Percentiles rank a stretch among this genome's conserved stretches.
phyloP scores from a whole-genome alignment of 495 filamentous ascomycete genomes.

The Friedmanniomyces simplex region DNA sequence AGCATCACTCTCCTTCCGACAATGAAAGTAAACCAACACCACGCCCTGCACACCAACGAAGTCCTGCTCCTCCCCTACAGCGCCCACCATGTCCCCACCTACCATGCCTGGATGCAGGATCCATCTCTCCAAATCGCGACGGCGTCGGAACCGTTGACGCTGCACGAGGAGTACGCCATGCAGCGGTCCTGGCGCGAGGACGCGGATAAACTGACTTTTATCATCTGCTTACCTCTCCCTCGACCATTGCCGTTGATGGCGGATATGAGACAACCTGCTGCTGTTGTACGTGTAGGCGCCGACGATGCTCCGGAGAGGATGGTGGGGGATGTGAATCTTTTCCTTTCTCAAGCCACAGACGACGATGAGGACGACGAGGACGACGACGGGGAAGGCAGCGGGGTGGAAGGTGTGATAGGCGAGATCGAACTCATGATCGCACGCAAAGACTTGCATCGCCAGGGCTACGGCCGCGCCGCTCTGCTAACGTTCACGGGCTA shows the following conservation, averaged over 20 bases:
- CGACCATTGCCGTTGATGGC: too few relatives aligned
- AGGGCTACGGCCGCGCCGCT: slow-evolving; percentile 55
- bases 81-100: slow-evolving; percentile 64
- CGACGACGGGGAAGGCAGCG: too few relatives aligned
- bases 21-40: slow-evolving; percentile 4
- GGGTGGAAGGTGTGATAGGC: slow-evolving; percentile 41
- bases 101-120: slow-evolving; percentile 88
- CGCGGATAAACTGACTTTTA: slow-evolving; percentile 65
- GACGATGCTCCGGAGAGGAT: slow-evolving; percentile 49
- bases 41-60: slow-evolving; percentile 56
- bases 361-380: slow-evolving; percentile 30
- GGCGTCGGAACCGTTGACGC: slow-evolving; percentile 58
- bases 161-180: slow-evolving; percentile 77
- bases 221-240: slow-evolving; percentile 39
- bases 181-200: slow-evolving; percentile 71
- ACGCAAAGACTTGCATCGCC: slow-evolving; percentile 41
- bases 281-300: slow-evolving; percentile 16
- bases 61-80: slow-evolving; percentile 78
- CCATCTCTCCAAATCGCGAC: slow-evolving; percentile 71
- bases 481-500: slow-evolving; percentile 61
- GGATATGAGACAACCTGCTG: too few relatives aligned
- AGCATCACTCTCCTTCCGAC: neutral
- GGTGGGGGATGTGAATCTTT: slow-evolving; percentile 83
- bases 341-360: slow-evolving; percentile 48
- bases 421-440: slow-evolving; percentile 92